A percentile compares a stretch with the other conserved stretches of the same genome.
Evolutionary conservation across 2,329 filamentous ascomycete species (phyloP).

Genomic region (Claviceps sp.): DNA sequence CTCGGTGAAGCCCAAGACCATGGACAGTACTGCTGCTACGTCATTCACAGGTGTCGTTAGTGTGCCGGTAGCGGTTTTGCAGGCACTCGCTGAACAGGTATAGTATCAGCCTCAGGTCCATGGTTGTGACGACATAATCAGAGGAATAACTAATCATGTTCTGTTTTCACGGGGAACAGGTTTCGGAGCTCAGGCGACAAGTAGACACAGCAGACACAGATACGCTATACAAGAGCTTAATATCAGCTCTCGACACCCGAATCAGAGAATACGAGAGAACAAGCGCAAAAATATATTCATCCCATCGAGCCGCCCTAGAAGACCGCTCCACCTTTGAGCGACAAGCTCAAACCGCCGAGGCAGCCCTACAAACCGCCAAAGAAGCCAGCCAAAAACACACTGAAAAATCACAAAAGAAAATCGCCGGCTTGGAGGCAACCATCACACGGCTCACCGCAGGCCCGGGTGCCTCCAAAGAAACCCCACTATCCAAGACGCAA

Average conservation of each 20-base stretch:
- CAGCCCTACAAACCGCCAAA: conserved; percentile 15
- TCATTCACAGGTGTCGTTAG: conserved; percentile 11
- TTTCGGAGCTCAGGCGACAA: conserved; percentile 17
- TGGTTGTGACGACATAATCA: neutral
- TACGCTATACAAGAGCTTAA: conserved; percentile 25
- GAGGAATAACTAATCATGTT: neutral
- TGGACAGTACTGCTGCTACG: conserved; percentile 3
- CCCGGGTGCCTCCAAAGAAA: conserved; percentile 12
- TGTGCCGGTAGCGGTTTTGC: conserved; percentile 22
- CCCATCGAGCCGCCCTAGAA: conserved; percentile 34
- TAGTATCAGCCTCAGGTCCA: conserved; percentile 2
- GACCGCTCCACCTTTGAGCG: conserved; percentile 36
- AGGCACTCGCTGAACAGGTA: conserved; percentile 26
- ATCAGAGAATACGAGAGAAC: conserved; percentile 32
- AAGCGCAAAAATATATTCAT: conserved; percentile 29
- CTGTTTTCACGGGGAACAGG: conserved; percentile 8
- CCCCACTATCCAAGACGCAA: conserved; percentile 14
- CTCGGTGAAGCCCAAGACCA: conserved; percentile 8
- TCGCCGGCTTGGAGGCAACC: conserved; percentile 22
- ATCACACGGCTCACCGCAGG: conserved; percentile 16
- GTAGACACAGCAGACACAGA: conserved; percentile 17
- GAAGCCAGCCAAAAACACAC: conserved; percentile 19
- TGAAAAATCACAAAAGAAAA: conserved; percentile 23
- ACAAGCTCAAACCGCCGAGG: conserved; percentile 28
- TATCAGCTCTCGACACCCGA: conserved; percentile 30